Conservation (phyloP, 2,329 filamentous ascomycete genomes). For the Colletotrichum viniferum region DNA sequence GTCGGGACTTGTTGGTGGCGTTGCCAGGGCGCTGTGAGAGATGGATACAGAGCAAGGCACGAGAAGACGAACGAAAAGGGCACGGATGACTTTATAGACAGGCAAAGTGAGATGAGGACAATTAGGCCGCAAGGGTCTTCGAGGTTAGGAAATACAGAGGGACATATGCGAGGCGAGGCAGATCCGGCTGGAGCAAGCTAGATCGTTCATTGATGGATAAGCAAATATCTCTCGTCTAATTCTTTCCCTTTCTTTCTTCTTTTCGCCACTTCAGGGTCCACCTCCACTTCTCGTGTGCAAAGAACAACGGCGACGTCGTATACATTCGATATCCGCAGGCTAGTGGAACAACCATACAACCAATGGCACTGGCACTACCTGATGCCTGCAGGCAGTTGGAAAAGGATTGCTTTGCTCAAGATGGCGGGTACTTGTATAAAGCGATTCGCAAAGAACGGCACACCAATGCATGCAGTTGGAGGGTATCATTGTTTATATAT, state of each 20-base stretch:
- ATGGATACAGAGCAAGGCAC: background rate
- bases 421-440: background rate
- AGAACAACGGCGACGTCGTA: background rate
- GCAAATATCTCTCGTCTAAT: constrained; percentile 7
- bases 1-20: background rate
- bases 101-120: background rate
- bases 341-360: background rate
- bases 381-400: background rate
- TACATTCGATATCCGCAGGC: background rate
- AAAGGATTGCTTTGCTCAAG: background rate
- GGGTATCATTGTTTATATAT: background rate
- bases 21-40: background rate
- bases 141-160: constrained; percentile 5
- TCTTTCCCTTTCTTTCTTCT: background rate
- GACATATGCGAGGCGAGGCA: background rate
- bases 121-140: background rate
- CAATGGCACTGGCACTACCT: background rate
- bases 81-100: background rate
- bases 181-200: background rate
- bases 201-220: background rate
- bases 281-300: background rate
- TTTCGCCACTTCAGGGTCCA: background rate
- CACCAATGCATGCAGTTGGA: background rate
- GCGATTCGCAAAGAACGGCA: background rate
- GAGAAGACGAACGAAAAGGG: background rate